Base-by-base conservation (phyloP, 345 rosid species). In the Populus euphratica region DNA sequence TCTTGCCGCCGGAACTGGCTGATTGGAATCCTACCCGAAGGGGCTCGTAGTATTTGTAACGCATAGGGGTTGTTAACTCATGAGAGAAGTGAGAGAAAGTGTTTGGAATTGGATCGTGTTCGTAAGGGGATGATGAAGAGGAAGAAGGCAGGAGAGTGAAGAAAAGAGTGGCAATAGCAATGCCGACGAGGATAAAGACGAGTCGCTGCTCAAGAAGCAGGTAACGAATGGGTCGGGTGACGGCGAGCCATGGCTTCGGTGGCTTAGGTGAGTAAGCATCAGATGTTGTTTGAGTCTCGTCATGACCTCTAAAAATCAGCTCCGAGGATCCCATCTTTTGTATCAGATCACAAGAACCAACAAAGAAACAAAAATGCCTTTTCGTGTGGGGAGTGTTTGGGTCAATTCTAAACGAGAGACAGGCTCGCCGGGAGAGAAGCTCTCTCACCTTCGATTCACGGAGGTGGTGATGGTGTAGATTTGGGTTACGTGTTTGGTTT, bases 141-240 rank as follows among this genome's bases (percentile, higher is more conserved):
- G 84, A 44, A 10, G 98, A 44, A 13, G 98, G 95, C 76, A 86
- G 77, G 68, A 86, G 2, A 21, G 90, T 79, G 88, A 96, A 96
- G 82, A 87, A 79, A 49, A 92, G 70, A 8, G 96, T 89, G 71
- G 98, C 96, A 65, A 96, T 86, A 23, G 88, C 93, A 87, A 96
- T 87, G 94, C 98, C 99, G 77, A 90, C 77, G 69, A 96, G 87
- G 54, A 93, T 89, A 82, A 90, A 93, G 49, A 92, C 64, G 75
- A 96, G 94, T n/a, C 99, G 96, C 86, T 93, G 94, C 85, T 96
- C 99, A 1, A 93, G 87, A 81, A 96, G 91, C 81, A 92, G 49
- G 92, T 93, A 93, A 38, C 90, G 93, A 78, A 93, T 80, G 61
- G 93, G 92, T 13, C 93, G 90, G 17, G 80, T 77, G 71, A 90